Evolutionary conservation across 345 rosid species (phyloP), one percentile per base, ranked within the genome.

Genomic region (Eucalyptus dawsonii): DNA sequence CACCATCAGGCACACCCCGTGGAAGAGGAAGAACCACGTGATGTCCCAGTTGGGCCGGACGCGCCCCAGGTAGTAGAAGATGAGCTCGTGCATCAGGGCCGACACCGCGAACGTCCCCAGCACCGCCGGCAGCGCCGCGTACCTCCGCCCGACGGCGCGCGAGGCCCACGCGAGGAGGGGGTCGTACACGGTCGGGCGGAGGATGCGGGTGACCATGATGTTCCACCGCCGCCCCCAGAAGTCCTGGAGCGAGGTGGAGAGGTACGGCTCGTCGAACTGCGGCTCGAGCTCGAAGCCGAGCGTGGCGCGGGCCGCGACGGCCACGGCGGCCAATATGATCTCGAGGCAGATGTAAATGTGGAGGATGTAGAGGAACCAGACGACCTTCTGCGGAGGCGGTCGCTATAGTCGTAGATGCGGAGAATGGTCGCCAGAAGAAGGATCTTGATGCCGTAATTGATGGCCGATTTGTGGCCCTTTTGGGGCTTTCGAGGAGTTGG

Each of bases 171-270:
- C 45, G 7, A 42, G 69, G 62, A 92, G 86, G 49, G 93, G 92
- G 1, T 81, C 90, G 89, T 91, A 92, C 19, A 90, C 92, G 16
- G 91, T 44, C 22, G 93, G 92, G 6, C 90, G 91, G 56, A 91
- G 91, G 72, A 92, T 90, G 44, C 90, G 56, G 42, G 92, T 90
- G 83, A 92, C 93, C 91, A 89, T 89, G 47, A 92, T 51, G 89
- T 90, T 92, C 91, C 93, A 91, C 47, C 93, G 88, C 19, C 89
- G 90, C 15, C 93, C 91, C 93, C 92, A 92, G 45, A 91, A 92
- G 60, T 92, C 92, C 53, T 92, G 93, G 11, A 92, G 88, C 12
- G 93, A 92, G 69, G 91, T 89, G 60, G 93, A 67, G 6, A 89
- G 87, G 91, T 91, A 91, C 17, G 93, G 92, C 89, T 89, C 90